Evolutionary conservation across 768 basidiomycete genomes (phyloP), one percentile per base, ranked within the genome.

Genomic region (Basidioascus undulatus): DNA sequence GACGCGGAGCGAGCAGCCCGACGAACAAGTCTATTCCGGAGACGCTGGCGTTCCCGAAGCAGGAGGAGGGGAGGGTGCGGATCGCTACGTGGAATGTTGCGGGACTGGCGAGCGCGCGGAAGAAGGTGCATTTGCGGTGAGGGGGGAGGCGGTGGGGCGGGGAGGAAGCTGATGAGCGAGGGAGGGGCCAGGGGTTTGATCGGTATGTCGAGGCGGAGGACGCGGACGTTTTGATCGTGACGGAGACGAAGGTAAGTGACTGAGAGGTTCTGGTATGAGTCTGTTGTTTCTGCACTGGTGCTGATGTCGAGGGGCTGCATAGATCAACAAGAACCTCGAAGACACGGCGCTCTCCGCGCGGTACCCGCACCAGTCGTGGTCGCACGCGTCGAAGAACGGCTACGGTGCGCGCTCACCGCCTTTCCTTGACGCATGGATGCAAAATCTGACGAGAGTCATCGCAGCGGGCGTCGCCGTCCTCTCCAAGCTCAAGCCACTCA

Each of bases 201-300:
- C 54, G 62, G 51, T 87, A 87, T 52, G 63, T 84, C 25, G 73
- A 79, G 48, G 80, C 80, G 2, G 83, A 87, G 50, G 73, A 84
- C 52, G 71, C 83, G 0, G 83, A 87, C 52, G 63, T 87, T 21
- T 62, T 86, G 19, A 66, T 86, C 13, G 60, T 87, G 32, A 81
- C 78, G 0, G 83, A 87, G 60, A 84, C 81, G 9, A 87, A 84
- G 65, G 79, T 71, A 31, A 20, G 52, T 33, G 40, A 26, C 25
- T 27, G n/a, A n/a, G n/a, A n/a, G n/a, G n/a, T n/a, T 40, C 26
- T 18, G 23, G 24, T 25, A 11, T 16, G n/a, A n/a, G n/a, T n/a
- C n/a, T n/a, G n/a, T n/a, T n/a, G n/a, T n/a, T n/a, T n/a, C n/a
- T n/a, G n/a, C 19, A 23, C 16, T 33, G 27, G 11, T 15, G 28